Evolutionary conservation across 2,329 filamentous ascomycete genomes (phyloP), one percentile per base, ranked within the genome.

Genomic region (Incumbomyces delicatus): DNA sequence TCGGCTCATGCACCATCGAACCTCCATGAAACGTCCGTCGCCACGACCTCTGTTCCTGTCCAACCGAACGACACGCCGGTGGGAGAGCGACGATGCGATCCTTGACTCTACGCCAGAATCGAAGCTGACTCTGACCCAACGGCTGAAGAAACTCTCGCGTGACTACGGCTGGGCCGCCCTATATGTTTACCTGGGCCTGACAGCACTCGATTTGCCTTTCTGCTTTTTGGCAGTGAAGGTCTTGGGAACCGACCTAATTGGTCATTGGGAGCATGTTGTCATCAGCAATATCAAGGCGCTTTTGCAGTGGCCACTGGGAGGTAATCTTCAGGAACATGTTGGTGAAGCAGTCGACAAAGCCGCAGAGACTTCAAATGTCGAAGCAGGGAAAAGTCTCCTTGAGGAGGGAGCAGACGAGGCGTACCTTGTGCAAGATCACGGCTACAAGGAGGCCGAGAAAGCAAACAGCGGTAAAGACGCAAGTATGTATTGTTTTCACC

Each of bases 121-220:
- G 48, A 57, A 18, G 44, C 55, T 18, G 43, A 55, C 17, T 48
- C 64, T 92, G 35, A 82, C 81, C 2, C 80, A 80, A 53, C 77
- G 83, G 20, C 70, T 96, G 61, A 88, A 83, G 66, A 87, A 86
- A 62, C 76, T 98, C 38, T 88, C 84, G 2, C 81, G 83, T 53
- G 90, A 96, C 65, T 98, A 98, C 65, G 92, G 92, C 34, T 96
- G 89, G 87, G 77, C 85, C 2, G 89, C 89, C 1, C 66, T 95
- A 4, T 90, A 88, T n/a, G 86, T 98, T 12, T 98, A 98, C 65
- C 66, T 95, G 10, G 74, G 73, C 1, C 69, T 98, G 46, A 89
- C 85, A 35, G 83, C 85, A 32, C 69, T 95, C 43, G 92, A 98
- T 67, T 94, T 96, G 55, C 92, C 92, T 0, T 86, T 96, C 62